phyloP scores from a whole-genome alignment of 163 green algal species.

The Scenedesmus sp. region DNA sequence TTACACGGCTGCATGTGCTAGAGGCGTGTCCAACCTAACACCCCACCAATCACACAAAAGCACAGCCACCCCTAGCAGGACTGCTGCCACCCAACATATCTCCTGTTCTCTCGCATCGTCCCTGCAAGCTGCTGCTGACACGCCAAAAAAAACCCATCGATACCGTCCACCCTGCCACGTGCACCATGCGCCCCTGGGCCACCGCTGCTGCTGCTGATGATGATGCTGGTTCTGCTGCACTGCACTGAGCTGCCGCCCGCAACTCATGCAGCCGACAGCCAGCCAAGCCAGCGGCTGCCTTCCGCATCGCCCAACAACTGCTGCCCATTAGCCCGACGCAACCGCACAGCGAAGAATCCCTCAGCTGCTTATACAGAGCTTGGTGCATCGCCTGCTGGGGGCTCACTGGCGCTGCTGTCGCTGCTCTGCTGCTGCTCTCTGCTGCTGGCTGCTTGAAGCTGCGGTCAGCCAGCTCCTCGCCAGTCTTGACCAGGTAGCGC shows the following conservation, averaged over 20 bases:
- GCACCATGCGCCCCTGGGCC: background rate
- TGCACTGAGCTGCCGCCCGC: background rate
- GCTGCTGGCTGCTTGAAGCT: conserved; percentile 45
- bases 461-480: conserved; percentile 72
- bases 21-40: background rate
- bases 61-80: background rate
- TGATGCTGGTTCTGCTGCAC: too few relatives aligned
- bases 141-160: background rate
- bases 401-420: conserved; percentile 11
- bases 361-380: conserved; percentile 18
- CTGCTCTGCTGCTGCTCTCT: conserved; percentile 52
- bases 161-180: background rate
- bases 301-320: background rate
- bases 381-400: conserved; percentile 21
- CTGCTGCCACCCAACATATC: background rate
- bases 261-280: background rate
- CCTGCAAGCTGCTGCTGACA: background rate
- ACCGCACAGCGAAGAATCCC: background rate
- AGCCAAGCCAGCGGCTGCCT: background rate
- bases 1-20: background rate
- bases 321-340: background rate
- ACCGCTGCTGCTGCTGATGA: background rate
- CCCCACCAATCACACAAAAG: background rate
- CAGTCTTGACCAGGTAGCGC: conserved; percentile 93
- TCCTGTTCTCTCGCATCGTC: background rate